Percentiles rank a stretch among this genome's conserved stretches.
Conservation (phyloP, 1,139 yeast genomes). For the Kodamaea plutei region DNA sequence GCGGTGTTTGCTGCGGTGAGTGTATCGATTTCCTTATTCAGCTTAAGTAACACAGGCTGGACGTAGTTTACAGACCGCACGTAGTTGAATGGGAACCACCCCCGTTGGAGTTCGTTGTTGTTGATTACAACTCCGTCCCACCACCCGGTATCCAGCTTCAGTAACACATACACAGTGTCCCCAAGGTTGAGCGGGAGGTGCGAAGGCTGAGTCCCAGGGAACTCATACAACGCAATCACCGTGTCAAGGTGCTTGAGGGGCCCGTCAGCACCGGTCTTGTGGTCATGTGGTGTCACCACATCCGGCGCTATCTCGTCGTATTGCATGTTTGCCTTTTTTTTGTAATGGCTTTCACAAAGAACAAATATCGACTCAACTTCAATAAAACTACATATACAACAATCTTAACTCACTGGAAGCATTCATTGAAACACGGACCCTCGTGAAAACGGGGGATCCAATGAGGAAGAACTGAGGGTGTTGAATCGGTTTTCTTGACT, state of each 20-base stretch:
- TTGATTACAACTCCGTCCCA: constrained; percentile 65
- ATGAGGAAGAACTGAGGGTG: no score
- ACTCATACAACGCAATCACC: constrained; percentile 50
- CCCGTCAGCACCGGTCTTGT: constrained; percentile 16
- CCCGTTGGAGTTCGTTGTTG: constrained; percentile 44
- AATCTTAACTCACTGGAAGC: no score
- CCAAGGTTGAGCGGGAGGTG: constrained; percentile 47
- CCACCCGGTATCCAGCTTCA: constrained; percentile 62
- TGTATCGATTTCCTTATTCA: constrained; percentile 41
- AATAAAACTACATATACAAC: no score
- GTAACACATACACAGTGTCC: constrained; percentile 48
- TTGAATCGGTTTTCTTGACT: no score
- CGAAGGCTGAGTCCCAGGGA: constrained; percentile 44
- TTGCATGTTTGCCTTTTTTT: constrained; percentile 5
- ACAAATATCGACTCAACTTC: no score
- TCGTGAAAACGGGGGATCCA: no score
- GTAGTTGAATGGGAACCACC: constrained; percentile 73
- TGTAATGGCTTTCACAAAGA: no score
- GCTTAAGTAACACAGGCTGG: constrained; percentile 41
- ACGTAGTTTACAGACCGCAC: constrained; percentile 48
- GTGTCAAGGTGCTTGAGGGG: constrained; percentile 43
- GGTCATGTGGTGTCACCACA: constrained; percentile 29
- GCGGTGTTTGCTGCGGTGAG: constrained; percentile 50
- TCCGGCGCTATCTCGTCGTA: constrained; percentile 42
- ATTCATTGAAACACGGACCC: no score